Percentiles rank a stretch among this genome's conserved stretches.
These are phyloP conservation scores for Citrus australasica DNA, from an alignment of 345 rosid genomes.

Conservation along the genomic window DNA sequence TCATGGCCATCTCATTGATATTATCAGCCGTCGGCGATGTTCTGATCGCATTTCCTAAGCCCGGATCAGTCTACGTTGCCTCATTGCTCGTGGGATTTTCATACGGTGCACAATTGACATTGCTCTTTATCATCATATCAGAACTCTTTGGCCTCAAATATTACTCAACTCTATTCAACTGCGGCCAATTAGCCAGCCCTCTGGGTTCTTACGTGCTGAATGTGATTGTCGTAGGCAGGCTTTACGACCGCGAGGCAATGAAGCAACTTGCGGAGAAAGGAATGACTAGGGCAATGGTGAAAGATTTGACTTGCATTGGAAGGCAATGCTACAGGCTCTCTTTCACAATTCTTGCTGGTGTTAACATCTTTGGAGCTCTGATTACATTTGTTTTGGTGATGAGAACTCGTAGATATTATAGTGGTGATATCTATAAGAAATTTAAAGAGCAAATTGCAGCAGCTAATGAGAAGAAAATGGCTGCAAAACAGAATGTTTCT, in stretches of 20 bases:
- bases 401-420: conserved; percentile 58
- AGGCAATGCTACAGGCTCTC: conserved; percentile 46
- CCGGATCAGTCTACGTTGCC: conserved; percentile 42
- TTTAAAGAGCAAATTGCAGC: conserved; percentile 29
- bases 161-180: conserved; percentile 55
- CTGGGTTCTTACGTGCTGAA: conserved; percentile 54
- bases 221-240: conserved; percentile 43
- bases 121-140: conserved; percentile 53
- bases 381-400: conserved; percentile 43
- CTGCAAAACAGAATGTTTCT: neutral
- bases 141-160: conserved; percentile 66
- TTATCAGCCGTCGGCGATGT: conserved; percentile 45
- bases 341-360: conserved; percentile 48
- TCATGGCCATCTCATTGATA: conserved; percentile 39
- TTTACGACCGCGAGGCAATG: conserved; percentile 52
- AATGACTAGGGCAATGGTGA: conserved; percentile 17
- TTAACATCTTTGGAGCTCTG: conserved; percentile 43
- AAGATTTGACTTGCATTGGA: conserved; percentile 44
- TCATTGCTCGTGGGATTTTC: conserved; percentile 52
- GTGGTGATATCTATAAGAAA: conserved; percentile 55
- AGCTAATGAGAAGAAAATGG: neutral
- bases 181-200: conserved; percentile 57
- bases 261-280: conserved; percentile 43
- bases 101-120: conserved; percentile 51
- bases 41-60: conserved; percentile 37